Percentiles rank a stretch among this genome's conserved stretches.
Conservation (phyloP, 2,329 filamentous ascomycete genomes). For the Cryphonectria carpinicola region DNA sequence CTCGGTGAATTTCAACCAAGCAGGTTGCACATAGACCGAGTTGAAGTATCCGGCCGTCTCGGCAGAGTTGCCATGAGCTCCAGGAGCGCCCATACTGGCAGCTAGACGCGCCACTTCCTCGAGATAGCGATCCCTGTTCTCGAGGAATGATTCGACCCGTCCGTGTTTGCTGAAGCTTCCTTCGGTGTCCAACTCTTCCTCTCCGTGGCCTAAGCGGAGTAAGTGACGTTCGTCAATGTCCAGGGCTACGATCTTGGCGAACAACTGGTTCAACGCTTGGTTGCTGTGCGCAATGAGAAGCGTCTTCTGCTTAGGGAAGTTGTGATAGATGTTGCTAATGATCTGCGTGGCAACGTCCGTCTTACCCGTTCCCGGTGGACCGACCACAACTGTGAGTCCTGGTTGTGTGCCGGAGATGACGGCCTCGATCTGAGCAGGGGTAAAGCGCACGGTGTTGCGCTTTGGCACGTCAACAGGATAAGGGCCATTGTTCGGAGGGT, state of each 20-base stretch:
- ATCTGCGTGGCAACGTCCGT: conserved; percentile 99
- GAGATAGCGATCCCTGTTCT: conserved; percentile 79
- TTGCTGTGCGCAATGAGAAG: conserved; percentile 95
- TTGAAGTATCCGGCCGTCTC: conserved; percentile 98
- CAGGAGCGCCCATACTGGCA: conserved; percentile 80
- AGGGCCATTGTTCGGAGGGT: conserved; percentile 83
- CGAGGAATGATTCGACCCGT: conserved; percentile 91
- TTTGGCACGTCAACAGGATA: conserved; percentile 86
- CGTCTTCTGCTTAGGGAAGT: conserved; percentile 91
- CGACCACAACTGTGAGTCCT: conserved; percentile 90
- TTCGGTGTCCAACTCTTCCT: conserved; percentile 88
- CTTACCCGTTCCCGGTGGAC: conserved; percentile 95
- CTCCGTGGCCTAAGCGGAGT: conserved; percentile 88
- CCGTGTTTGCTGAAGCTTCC: conserved; percentile 92
- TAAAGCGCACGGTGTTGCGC: conserved; percentile 84
- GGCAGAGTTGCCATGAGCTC: conserved; percentile 93
- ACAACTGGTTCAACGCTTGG: conserved; percentile 94
- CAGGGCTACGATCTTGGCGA: conserved; percentile 94
- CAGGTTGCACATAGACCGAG: conserved; percentile 83
- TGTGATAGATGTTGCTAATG: conserved; percentile 98
- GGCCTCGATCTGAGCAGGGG: conserved; percentile 86
- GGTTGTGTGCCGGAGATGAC: conserved; percentile 94
- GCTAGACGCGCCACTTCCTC: conserved; percentile 86
- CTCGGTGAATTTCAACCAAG: conserved; percentile 85
- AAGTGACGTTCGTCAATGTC: conserved; percentile 96